A percentile compares a stretch with the other conserved stretches of the same genome.
phyloP scores from a whole-genome alignment of 495 filamentous ascomycete genomes.

The Penicillium paradoxum region DNA sequence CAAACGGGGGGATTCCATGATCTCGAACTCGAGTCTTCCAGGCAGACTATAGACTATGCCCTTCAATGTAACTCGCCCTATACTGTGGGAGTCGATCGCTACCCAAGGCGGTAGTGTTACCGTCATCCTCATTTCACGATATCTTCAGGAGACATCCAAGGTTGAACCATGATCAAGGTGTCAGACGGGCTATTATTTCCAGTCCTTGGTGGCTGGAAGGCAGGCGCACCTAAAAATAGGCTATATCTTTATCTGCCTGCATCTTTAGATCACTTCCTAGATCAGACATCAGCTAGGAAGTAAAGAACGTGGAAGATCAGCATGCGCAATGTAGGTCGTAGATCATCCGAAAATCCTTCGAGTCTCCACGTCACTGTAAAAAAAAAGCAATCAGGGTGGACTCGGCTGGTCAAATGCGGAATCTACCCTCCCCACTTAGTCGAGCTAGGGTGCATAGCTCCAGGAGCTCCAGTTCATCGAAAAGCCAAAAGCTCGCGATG shows the following conservation, averaged over 20 bases:
- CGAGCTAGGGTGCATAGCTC: background rate
- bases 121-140: background rate
- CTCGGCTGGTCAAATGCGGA: background rate
- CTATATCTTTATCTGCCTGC: no score
- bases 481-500: slow-evolving; percentile 10
- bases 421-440: background rate
- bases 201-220: no score
- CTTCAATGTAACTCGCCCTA: background rate
- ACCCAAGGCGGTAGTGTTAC: background rate
- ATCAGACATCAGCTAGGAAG: no score
- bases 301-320: background rate
- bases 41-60: background rate
- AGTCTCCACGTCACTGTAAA: slow-evolving; percentile 11
- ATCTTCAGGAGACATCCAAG: no score
- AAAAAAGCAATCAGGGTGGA: no score
- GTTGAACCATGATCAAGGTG: background rate
- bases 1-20: background rate
- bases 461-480: slow-evolving; percentile 1
- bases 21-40: background rate
- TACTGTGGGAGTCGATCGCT: background rate
- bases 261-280: no score
- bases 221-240: no score
- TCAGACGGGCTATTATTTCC: background rate
- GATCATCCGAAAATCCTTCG: background rate
- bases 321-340: background rate